Evolutionary conservation across 2,329 filamentous ascomycete species (phyloP).

Genomic region (Curvularia sp.): DNA sequence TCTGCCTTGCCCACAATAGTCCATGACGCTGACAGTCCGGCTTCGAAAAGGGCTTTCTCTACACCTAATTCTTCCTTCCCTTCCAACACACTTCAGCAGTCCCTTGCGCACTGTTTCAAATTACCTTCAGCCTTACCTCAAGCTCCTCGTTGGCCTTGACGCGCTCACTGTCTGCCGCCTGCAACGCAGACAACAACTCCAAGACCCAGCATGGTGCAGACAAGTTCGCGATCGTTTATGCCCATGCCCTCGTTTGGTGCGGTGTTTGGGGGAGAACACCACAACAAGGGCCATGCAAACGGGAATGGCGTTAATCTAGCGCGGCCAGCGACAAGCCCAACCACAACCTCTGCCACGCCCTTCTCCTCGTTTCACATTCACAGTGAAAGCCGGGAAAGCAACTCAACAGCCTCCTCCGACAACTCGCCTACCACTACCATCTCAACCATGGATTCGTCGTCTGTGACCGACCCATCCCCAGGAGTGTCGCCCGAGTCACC

Average conservation of each 20-base stretch:
- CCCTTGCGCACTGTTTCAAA: slow-evolving; percentile 22
- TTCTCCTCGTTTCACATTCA: slow-evolving; percentile 60
- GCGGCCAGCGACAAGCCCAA: slow-evolving; percentile 47
- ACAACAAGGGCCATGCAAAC: slow-evolving; percentile 57
- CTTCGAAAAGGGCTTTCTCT: slow-evolving; percentile 47
- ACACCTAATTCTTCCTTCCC: slow-evolving; percentile 46
- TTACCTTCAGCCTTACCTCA: slow-evolving; percentile 12
- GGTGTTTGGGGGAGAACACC: slow-evolving; percentile 70
- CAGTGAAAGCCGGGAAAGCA: slow-evolving; percentile 77
- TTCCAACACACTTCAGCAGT: slow-evolving; percentile 38
- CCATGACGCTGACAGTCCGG: slow-evolving; percentile 46
- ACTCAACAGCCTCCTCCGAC: slow-evolving; percentile 86
- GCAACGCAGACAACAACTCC: slow-evolving; percentile 23
- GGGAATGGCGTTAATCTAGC: slow-evolving; percentile 42
- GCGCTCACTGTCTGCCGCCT: slow-evolving; percentile 30
- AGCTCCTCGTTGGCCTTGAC: slow-evolving; percentile 27
- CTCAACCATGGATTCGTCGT: slow-evolving; percentile 90
- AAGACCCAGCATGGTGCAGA: slow-evolving; percentile 50
- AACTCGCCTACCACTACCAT: slow-evolving; percentile 95
- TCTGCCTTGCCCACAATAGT: slow-evolving; percentile 34
- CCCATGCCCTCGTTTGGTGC: slow-evolving; percentile 78
- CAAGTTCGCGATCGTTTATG: slow-evolving; percentile 47
- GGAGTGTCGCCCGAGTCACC: slow-evolving; percentile 91
- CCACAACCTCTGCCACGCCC: slow-evolving; percentile 39
- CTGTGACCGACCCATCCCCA: slow-evolving; percentile 87